Evolutionary conservation across 1,284 basidiomycete species (phyloP).

Genomic region (Takashimella tepidaria): DNA sequence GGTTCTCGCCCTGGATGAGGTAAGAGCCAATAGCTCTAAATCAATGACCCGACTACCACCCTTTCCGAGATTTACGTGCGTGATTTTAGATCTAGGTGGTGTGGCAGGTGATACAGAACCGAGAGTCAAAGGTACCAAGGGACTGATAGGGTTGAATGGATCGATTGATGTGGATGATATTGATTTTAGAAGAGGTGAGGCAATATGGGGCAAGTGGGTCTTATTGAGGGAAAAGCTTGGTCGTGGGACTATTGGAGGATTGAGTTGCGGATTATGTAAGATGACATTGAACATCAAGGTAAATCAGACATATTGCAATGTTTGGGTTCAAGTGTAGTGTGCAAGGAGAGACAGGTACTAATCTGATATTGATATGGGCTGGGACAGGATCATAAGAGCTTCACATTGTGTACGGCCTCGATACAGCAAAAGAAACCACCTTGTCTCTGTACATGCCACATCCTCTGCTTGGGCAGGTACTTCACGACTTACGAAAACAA

Average conservation of each 20-base stretch:
- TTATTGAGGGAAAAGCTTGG: slow-evolving; percentile 14
- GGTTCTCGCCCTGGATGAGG: too few species aligned
- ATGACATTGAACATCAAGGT: slow-evolving; percentile 53
- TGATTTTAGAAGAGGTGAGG: slow-evolving; percentile 44
- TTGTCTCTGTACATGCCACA: slow-evolving; percentile 54
- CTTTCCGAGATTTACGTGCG: neutral
- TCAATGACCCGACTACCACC: neutral
- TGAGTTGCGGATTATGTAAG: slow-evolving; percentile 57
- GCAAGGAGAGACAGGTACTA: neutral
- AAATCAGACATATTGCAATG: too few species aligned
- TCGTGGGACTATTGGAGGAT: slow-evolving; percentile 25
- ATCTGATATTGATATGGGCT: slow-evolving; percentile 5
- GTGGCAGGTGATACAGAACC: slow-evolving; percentile 62
- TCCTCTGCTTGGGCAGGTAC: slow-evolving; percentile 60
- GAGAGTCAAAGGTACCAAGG: slow-evolving; percentile 53
- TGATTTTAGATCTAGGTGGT: slow-evolving; percentile 60
- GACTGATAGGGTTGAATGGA: slow-evolving; percentile 26
- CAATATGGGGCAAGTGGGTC: slow-evolving; percentile 25
- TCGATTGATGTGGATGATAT: slow-evolving; percentile 63
- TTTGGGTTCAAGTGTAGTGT: neutral
- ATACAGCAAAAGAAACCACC: slow-evolving; percentile 7
- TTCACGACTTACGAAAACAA: slow-evolving; percentile 45
- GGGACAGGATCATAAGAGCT: slow-evolving; percentile 56
- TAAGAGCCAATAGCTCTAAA: too few species aligned
- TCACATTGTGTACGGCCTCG: slow-evolving; percentile 53